Conservation (phyloP, 768 basidiomycete species). For the Cyclocybe aegerita region DNA sequence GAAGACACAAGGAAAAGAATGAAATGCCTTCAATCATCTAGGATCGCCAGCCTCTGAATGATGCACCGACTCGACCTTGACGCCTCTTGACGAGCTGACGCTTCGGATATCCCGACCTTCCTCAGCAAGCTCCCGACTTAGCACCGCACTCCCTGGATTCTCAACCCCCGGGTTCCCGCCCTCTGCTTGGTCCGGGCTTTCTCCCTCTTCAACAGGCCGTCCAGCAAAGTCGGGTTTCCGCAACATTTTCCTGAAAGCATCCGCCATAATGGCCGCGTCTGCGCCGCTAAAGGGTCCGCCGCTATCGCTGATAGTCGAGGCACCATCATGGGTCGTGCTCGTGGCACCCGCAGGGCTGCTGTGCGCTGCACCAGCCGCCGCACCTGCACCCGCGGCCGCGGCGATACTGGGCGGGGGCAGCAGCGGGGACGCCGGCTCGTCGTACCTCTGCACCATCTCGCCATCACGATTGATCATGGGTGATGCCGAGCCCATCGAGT, state of each 20-base stretch:
- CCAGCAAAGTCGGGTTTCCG: conserved; percentile 88
- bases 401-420: conserved; percentile 21
- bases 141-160: conserved; percentile 30
- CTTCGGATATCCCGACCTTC: conserved; percentile 89
- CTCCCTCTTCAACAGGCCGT: conserved; percentile 58
- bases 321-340: conserved; percentile 55
- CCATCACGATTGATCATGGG: conserved; percentile 75
- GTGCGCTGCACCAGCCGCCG: conserved; percentile 17
- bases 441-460: conserved; percentile 22
- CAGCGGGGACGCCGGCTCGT: conserved; percentile 28
- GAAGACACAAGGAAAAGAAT: no score
- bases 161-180: conserved; percentile 56
- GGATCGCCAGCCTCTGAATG: no score
- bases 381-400: conserved; percentile 7
- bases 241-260: conserved; percentile 86
- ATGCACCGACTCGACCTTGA: conserved; percentile 62
- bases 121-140: conserved; percentile 79
- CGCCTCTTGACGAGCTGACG: conserved; percentile 77
- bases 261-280: conserved; percentile 91
- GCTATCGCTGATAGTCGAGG: conserved; percentile 71
- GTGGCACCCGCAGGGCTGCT: conserved; percentile 11
- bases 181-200: no score
- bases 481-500: conserved; percentile 76
- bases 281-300: conserved; percentile 75
- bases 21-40: no score